Evolutionary conservation across 805 yeast genomes (phyloP).

Genomic region (Saccharomycodes ludwigii): DNA sequence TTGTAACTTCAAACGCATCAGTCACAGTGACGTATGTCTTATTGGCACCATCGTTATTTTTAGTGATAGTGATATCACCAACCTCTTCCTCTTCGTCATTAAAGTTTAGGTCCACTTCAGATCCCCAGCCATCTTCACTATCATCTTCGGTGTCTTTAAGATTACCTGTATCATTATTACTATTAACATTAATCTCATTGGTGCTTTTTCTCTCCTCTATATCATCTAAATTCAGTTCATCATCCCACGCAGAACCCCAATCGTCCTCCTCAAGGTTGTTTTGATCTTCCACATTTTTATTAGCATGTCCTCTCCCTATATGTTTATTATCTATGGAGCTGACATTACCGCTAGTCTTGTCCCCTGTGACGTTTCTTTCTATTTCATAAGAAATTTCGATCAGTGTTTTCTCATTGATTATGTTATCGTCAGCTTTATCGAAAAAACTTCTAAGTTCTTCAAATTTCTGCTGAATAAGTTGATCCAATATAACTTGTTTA

Average conservation of each 20-base stretch:
- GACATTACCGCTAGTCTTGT: not conserved
- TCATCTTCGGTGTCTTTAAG: conserved; percentile 7
- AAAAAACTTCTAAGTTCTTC: conserved; percentile 4
- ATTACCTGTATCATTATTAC: not conserved
- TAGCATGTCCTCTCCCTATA: not conserved
- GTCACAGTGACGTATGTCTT: conserved; percentile 11
- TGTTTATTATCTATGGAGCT: not conserved
- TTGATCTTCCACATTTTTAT: not conserved
- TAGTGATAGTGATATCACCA: conserved; percentile 1
- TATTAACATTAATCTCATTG: not conserved
- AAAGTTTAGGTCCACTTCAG: conserved; percentile 12
- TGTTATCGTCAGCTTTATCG: not conserved
- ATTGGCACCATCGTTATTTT: conserved; percentile 5
- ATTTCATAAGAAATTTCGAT: not conserved
- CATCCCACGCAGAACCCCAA: conserved; percentile 3
- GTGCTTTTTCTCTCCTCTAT: not conserved
- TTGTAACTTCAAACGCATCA: conserved; percentile 3
- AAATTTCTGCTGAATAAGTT: conserved; percentile 2
- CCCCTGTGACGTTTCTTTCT: not conserved
- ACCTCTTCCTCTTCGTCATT: conserved; percentile 7
- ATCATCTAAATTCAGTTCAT: conserved; percentile 1
- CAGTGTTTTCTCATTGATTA: not conserved
- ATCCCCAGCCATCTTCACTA: conserved; percentile 18
- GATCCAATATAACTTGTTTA: conserved; percentile 16
- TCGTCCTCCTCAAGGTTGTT: conserved; percentile 1